Conservation (phyloP, 352 stramenopile species). For the Phytophthora fragariaefolia region DNA sequence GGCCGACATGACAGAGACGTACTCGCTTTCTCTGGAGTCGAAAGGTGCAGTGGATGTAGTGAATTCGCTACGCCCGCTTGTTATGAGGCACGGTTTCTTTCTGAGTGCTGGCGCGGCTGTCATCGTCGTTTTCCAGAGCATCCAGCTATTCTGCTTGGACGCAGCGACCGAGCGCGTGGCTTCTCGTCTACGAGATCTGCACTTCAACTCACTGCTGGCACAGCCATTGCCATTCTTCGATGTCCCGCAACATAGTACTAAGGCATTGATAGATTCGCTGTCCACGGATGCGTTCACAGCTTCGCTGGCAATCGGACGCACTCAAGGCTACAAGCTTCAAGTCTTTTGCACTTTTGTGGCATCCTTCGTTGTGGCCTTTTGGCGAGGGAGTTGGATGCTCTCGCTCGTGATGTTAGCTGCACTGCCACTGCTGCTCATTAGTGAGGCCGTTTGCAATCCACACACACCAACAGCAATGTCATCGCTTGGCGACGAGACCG, state of each 20-base stretch:
- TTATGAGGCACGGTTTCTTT: constrained; percentile 38
- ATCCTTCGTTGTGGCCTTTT: constrained; percentile 48
- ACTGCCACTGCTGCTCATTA: constrained; percentile 65
- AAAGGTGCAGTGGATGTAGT: constrained; percentile 20
- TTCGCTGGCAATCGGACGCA: constrained; percentile 43
- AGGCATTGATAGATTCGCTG: constrained; percentile 60
- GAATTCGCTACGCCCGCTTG: constrained; percentile 9
- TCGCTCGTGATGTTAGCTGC: constrained; percentile 64
- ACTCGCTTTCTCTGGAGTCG: constrained; percentile 34
- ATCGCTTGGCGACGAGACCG: constrained; percentile 8
- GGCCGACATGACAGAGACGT: constrained; percentile 41
- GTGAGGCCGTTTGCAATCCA: constrained; percentile 38
- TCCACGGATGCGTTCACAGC: constrained; percentile 59
- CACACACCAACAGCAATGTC: constrained; percentile 1
- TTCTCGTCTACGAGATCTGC: constrained; percentile 50
- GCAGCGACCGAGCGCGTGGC: constrained; percentile 61
- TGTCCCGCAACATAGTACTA: constrained; percentile 47
- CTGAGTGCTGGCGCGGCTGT: constrained; percentile 39
- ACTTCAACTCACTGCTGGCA: constrained; percentile 54
- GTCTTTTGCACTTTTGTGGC: constrained; percentile 42
- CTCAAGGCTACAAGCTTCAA: constrained; percentile 59
- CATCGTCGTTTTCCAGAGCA: constrained; percentile 35
- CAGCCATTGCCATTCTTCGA: constrained; percentile 82
- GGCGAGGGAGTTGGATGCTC: constrained; percentile 61
- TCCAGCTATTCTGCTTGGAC: constrained; percentile 55